Conservation (phyloP, 2,329 filamentous ascomycete genomes). For the Camillea tinctor region DNA sequence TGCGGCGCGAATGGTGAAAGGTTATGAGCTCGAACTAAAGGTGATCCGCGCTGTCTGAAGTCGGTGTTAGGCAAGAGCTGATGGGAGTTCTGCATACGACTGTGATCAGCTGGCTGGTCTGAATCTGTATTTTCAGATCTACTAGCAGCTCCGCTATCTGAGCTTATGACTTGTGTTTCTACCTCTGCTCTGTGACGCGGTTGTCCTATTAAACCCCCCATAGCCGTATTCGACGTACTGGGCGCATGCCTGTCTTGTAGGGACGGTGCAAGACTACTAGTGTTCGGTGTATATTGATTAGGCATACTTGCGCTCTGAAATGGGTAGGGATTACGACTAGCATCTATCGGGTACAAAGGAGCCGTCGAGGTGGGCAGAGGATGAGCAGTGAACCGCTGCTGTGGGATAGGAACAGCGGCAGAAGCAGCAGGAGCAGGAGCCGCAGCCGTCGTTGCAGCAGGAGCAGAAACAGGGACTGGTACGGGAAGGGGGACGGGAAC, state of each 20-base stretch:
- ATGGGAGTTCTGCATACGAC: constrained; percentile 33
- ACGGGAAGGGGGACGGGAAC: background rate
- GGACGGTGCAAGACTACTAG: constrained; percentile 6
- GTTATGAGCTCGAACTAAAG: constrained; percentile 71
- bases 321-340: constrained; percentile 12
- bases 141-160: constrained; percentile 42
- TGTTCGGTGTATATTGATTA: constrained; percentile 11
- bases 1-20: constrained; percentile 72
- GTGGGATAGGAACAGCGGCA: constrained; percentile 11
- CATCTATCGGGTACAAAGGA: constrained; percentile 9
- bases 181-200: constrained; percentile 19
- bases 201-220: constrained; percentile 9
- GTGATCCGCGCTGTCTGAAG: constrained; percentile 49
- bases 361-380: constrained; percentile 2
- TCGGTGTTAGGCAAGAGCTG: constrained; percentile 38
- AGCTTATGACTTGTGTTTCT: constrained; percentile 33
- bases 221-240: constrained; percentile 10
- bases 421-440: background rate
- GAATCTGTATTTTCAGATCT: constrained; percentile 40
- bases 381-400: constrained; percentile 13
- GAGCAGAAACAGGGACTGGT: background rate
- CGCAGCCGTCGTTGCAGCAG: too few relatives aligned
- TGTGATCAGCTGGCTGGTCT: constrained; percentile 35
- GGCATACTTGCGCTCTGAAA: constrained; percentile 19
- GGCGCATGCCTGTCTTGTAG: constrained; percentile 11